These are phyloP conservation scores for Colletotrichum sp. DNA, from an alignment of 2,329 filamentous ascomycete genomes.

Conservation along the genomic window DNA sequence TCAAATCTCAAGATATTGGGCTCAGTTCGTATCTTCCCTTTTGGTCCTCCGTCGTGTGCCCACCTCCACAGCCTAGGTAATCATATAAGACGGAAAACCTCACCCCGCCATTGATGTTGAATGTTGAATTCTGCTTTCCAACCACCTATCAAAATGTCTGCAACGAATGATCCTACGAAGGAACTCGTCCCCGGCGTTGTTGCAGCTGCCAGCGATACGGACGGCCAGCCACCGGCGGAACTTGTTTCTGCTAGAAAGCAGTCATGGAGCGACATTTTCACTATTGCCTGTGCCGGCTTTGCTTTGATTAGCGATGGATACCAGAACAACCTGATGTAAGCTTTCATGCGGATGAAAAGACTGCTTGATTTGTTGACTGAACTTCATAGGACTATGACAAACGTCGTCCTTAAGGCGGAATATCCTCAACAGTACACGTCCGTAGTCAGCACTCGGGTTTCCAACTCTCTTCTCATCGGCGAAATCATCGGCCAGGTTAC, in stretches of 20 bases:
- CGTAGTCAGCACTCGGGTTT: slow-evolving; percentile 43
- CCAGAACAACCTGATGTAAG: slow-evolving; percentile 39
- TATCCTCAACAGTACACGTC: slow-evolving; percentile 40
- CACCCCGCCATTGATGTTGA: not conserved
- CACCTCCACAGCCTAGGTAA: not conserved
- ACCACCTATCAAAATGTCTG: not conserved
- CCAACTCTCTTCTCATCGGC: slow-evolving; percentile 45
- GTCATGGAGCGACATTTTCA: slow-evolving; percentile 29
- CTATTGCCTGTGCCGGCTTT: slow-evolving; percentile 34
- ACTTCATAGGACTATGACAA: slow-evolving; percentile 28
- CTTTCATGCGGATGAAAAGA: not conserved
- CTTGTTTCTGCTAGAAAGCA: slow-evolving; percentile 17
- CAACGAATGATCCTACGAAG: not conserved
- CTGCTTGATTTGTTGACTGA: not conserved
- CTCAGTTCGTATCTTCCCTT: not conserved
- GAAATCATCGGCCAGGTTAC: slow-evolving; percentile 46
- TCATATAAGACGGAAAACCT: not conserved
- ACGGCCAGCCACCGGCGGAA: not conserved
- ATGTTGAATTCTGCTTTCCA: not conserved
- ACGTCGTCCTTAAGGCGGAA: slow-evolving; percentile 34
- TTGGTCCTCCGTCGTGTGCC: not conserved
- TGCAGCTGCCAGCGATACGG: not conserved
- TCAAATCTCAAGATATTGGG: not conserved
- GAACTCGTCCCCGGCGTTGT: not conserved
- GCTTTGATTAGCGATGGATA: slow-evolving; percentile 41